Base-by-base conservation (phyloP, 202 grass and related monocot species). In the Brachypodium distachyon region DNA sequence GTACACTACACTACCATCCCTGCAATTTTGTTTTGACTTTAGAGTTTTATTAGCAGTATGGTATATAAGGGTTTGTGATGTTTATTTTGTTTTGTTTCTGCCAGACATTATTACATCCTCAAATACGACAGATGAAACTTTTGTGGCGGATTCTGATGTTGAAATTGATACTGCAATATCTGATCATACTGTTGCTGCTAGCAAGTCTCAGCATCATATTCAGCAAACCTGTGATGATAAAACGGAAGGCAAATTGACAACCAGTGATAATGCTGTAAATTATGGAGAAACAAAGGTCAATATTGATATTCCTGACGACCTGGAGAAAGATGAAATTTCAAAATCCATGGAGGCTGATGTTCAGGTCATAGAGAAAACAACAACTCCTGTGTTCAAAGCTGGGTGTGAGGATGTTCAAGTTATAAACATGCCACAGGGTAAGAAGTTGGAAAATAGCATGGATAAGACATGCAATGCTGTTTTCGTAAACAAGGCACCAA, bases 141-240 rank as follows among this genome's bases (percentile, higher is more conserved):
- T 98, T 72, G 95, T 92, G 64, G 87, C 55, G 2, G 89, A 94
- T 61, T 98, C 89, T 61, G 95, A 94, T 74, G 80, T 83, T 77
- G 95, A 98, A 87, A 90, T 90, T 23, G 89, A 98, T 75, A 88
- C 84, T 42, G 95, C 85, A 70, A 92, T 78, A 43, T 98, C 95
- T 39, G 67, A 77, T 64, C 89, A 56, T 76, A 49, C 9, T 77
- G 47, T 46, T 77, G 58, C 41, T 38, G 29, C 74, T 57, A 61
- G 23, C 51, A 85, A 76, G 68, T 67, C 79, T 81, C 50, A 82
- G 70, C 66, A 68, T 64, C 48, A 74, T 37, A 51, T 85, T 67
- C 54, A 79, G 40, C 38, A 60, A 56, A 63, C 72, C 19, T 76
- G 26, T 62, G 86, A 64, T 25, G 66, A 89, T 31, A 77, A 73